These are phyloP conservation scores for Pontederia paniculata DNA, from an alignment of 176 grass and related monocot genomes.

Conservation along the genomic window DNA sequence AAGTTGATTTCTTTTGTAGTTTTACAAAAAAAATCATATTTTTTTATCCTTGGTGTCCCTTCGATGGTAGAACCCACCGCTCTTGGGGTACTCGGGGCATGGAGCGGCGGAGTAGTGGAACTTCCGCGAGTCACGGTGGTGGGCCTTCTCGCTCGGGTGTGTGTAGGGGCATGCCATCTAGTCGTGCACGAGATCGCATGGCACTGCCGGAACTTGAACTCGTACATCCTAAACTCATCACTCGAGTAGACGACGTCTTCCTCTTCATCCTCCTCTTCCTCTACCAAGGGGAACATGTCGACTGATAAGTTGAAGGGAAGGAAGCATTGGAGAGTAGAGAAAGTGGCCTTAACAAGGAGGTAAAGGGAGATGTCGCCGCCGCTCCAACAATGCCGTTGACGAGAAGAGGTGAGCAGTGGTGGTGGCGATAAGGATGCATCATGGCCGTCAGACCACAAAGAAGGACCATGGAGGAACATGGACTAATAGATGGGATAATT, in stretches of 20 bases:
- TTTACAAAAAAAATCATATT: not conserved
- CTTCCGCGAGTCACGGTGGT: conserved; percentile 28
- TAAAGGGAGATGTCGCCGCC: not conserved
- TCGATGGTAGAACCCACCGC: not conserved
- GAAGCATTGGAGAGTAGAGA: not conserved
- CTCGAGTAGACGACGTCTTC: not conserved
- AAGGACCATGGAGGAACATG: not conserved
- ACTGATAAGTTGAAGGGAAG: not conserved
- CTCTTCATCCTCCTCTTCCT: not conserved
- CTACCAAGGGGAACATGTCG: no score
- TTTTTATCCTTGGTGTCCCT: not conserved
- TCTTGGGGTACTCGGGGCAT: conserved; percentile 26
- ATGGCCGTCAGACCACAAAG: not conserved
- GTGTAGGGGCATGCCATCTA: conserved; percentile 45
- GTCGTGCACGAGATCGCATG: conserved; percentile 18
- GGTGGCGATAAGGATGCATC: not conserved
- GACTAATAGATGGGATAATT: not conserved
- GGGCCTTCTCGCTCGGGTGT: conserved; percentile 40
- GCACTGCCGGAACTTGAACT: conserved; percentile 52
- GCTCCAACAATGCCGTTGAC: not conserved
- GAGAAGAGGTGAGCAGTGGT: not conserved
- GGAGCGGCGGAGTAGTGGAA: conserved; percentile 20
- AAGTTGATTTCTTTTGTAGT: not conserved
- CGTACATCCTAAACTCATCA: conserved; percentile 46
- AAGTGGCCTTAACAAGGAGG: not conserved